Conservation (phyloP, 371 early-diverging fungal genomes). For the Zopfochytrium polystomum region DNA sequence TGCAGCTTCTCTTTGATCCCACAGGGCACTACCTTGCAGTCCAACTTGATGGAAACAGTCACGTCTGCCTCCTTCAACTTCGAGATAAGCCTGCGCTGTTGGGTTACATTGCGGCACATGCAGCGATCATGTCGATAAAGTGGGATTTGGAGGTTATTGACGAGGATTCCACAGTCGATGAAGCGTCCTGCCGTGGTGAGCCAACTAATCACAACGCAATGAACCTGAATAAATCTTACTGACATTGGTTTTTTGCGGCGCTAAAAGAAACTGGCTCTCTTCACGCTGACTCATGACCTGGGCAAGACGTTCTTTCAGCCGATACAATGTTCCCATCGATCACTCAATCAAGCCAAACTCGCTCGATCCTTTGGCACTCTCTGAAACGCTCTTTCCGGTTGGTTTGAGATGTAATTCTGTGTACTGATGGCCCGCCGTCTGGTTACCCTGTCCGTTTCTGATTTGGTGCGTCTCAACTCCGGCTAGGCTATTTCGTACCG, state of each 20-base stretch:
- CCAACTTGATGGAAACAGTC: constrained; percentile 14
- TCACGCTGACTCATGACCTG: background rate
- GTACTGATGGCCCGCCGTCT: background rate
- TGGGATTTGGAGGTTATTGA: constrained; percentile 40
- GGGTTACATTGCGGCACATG: constrained; percentile 28
- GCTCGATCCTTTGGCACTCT: background rate
- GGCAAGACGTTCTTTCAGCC: constrained; percentile 19
- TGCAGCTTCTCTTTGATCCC: constrained; percentile 40
- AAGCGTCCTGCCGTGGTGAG: constrained; percentile 12
- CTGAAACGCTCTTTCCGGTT: background rate
- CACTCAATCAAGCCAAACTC: background rate
- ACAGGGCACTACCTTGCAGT: constrained; percentile 39
- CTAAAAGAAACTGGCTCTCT: constrained; percentile 12
- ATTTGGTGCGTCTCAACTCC: too few species aligned
- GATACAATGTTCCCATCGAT: constrained; percentile 14
- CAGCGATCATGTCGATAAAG: constrained; percentile 7
- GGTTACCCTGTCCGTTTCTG: too few species aligned
- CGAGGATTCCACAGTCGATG: constrained; percentile 8
- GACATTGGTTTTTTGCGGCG: too few species aligned
- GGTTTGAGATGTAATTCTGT: constrained; percentile 6
- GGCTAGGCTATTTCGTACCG: constrained; percentile 25
- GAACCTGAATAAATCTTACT: too few species aligned
- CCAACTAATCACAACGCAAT: background rate
- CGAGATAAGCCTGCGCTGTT: constrained; percentile 22
- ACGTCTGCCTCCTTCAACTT: constrained; percentile 30